Conservation (phyloP, 768 basidiomycete genomes). For the Trametes cubensis region DNA sequence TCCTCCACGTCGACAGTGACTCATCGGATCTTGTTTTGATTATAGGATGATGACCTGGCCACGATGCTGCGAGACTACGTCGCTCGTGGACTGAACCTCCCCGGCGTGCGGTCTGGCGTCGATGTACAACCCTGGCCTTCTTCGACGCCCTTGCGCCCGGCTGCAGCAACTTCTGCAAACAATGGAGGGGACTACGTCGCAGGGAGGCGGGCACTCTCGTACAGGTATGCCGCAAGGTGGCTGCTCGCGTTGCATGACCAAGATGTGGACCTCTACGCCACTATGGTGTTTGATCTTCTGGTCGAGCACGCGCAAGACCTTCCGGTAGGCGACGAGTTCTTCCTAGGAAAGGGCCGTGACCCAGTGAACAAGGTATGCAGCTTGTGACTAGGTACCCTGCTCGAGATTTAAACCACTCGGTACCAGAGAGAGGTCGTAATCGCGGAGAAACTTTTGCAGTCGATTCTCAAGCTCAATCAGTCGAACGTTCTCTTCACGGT, state of each 20-base stretch:
- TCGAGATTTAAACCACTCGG: no score
- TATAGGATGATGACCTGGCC: slow-evolving; percentile 68
- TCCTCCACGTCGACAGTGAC: neutral
- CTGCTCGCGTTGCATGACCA: slow-evolving; percentile 67
- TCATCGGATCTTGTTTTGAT: no score
- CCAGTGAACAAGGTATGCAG: slow-evolving; percentile 13
- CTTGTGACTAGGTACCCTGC: no score
- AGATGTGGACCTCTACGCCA: slow-evolving; percentile 54
- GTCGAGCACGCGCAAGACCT: slow-evolving; percentile 46
- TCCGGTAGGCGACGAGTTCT: slow-evolving; percentile 21
- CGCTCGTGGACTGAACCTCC: slow-evolving; percentile 56
- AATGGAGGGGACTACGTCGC: slow-evolving; percentile 76
- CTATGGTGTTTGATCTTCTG: slow-evolving; percentile 56
- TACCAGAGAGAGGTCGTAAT: slow-evolving; percentile 13
- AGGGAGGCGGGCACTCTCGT: slow-evolving; percentile 54
- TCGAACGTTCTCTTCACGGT: slow-evolving; percentile 55
- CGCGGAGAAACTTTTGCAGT: slow-evolving; percentile 42
- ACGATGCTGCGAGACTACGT: slow-evolving; percentile 69
- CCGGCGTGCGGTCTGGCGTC: slow-evolving; percentile 58
- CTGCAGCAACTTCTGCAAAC: slow-evolving; percentile 44
- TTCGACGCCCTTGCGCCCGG: slow-evolving; percentile 34
- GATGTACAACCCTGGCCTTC: slow-evolving; percentile 61
- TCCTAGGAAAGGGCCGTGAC: slow-evolving; percentile 21
- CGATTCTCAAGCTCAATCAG: slow-evolving; percentile 57
- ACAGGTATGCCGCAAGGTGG: slow-evolving; percentile 67